phyloP scores from a whole-genome alignment of 352 stramenopile genomes.

The Phytophthora pisi region DNA sequence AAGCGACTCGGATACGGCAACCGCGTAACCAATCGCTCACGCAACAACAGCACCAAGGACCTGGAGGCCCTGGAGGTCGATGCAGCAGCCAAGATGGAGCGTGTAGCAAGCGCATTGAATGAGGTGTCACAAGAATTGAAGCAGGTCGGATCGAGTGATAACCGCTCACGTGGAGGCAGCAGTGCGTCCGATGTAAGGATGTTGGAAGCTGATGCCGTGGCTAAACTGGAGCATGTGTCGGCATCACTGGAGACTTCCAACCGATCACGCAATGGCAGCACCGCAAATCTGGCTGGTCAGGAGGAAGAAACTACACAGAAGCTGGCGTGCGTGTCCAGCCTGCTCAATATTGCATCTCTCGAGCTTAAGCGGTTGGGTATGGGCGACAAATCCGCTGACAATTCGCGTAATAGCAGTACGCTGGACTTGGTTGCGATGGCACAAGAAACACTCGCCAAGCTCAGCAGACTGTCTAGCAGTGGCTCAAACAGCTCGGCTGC shows the following conservation, averaged over 20 bases:
- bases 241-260: constrained; percentile 41
- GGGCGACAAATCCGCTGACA: constrained; percentile 21
- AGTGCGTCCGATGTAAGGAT: constrained; percentile 16
- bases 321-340: constrained; percentile 26
- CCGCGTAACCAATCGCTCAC: constrained; percentile 23
- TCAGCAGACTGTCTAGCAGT: constrained; percentile 20
- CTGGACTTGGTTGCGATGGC: constrained; percentile 29
- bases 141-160: constrained; percentile 38
- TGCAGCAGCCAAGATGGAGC: constrained; percentile 26
- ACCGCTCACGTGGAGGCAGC: constrained; percentile 14
- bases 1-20: constrained; percentile 55
- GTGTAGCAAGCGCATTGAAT: constrained; percentile 31
- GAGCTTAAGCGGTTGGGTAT: constrained; percentile 53
- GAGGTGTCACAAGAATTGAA: constrained; percentile 51
- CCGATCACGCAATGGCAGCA: constrained; percentile 23
- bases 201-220: constrained; percentile 20
- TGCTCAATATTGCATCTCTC: constrained; percentile 47
- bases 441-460: constrained; percentile 26
- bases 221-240: constrained; percentile 21
- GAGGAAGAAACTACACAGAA: constrained; percentile 32
- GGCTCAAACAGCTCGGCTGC: background rate
- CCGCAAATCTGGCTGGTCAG: constrained; percentile 13
- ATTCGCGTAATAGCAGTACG: constrained; percentile 21
- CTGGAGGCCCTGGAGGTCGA: constrained; percentile 17
- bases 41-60: constrained; percentile 27